phyloP scores from a whole-genome alignment of 2,329 filamentous ascomycete genomes.

The Achaetomium macrosporum region DNA sequence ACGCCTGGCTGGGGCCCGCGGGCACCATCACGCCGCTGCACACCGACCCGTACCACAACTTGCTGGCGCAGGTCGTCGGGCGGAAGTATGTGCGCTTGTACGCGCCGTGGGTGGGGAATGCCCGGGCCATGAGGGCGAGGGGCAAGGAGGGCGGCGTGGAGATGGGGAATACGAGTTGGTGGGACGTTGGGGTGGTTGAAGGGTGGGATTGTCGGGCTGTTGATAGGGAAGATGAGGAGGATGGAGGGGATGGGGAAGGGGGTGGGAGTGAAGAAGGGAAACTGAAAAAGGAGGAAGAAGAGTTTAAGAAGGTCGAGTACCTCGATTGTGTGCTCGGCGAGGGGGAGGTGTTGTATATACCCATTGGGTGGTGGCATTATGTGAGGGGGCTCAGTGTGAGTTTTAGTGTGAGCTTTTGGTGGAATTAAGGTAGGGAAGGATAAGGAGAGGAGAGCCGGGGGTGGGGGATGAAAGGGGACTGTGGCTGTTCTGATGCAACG shows the following conservation, averaged over 20 bases:
- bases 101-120: constrained; percentile 52
- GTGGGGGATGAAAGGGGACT: too few relatives aligned
- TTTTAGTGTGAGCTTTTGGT: constrained; percentile 97
- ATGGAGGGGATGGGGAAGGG: constrained; percentile 8
- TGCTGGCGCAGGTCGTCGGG: constrained; percentile 83
- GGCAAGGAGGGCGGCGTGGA: constrained; percentile 65
- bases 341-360: constrained; percentile 84
- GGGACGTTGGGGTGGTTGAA: constrained; percentile 70
- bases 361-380: constrained; percentile 97
- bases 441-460: too few relatives aligned
- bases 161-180: constrained; percentile 82
- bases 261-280: constrained; percentile 15
- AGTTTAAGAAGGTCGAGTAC: constrained; percentile 57
- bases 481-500: neutral
- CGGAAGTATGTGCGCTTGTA: constrained; percentile 90
- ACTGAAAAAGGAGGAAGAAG: constrained; percentile 30
- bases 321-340: constrained; percentile 72
- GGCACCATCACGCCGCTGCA: constrained; percentile 89
- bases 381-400: constrained; percentile 78
- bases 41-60: constrained; percentile 90
- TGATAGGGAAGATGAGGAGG: constrained; percentile 14
- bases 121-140: constrained; percentile 53
- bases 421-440: constrained; percentile 46
- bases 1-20: constrained; percentile 88
- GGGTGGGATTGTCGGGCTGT: constrained; percentile 43